Conservation (phyloP, 1,139 yeast species). For the Candida neerlandica region DNA sequence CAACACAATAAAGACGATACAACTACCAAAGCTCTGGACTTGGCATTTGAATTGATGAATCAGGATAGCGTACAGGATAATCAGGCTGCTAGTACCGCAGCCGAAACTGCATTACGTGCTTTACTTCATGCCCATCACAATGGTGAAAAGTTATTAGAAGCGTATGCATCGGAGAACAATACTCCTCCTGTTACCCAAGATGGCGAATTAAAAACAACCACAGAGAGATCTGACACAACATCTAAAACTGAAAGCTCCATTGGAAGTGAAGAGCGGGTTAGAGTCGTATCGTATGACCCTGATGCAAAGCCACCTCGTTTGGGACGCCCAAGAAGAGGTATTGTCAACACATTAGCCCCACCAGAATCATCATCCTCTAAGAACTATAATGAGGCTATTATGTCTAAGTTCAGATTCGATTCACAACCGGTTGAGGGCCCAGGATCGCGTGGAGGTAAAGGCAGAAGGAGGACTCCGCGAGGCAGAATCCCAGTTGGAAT, state of each 20-base stretch:
- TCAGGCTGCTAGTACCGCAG: slow-evolving; percentile 6
- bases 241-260: background rate
- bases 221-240: background rate
- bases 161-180: background rate
- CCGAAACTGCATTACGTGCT: slow-evolving; percentile 14
- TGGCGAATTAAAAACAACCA: background rate
- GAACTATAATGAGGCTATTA: slow-evolving; percentile 35
- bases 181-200: background rate
- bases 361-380: slow-evolving; percentile 31
- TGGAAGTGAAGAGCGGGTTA: slow-evolving; percentile 12
- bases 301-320: slow-evolving; percentile 32
- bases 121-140: slow-evolving; percentile 6
- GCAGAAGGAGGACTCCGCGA: slow-evolving; percentile 23
- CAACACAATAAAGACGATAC: background rate
- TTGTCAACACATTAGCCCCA: slow-evolving; percentile 21
- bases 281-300: slow-evolving; percentile 40
- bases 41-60: slow-evolving; percentile 2
- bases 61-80: slow-evolving; percentile 1
- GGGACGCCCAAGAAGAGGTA: slow-evolving; percentile 40
- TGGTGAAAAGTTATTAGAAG: slow-evolving; percentile 1
- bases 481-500: slow-evolving; percentile 24
- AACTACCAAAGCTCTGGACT: background rate
- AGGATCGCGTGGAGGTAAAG: slow-evolving; percentile 47
- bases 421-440: slow-evolving; percentile 44
- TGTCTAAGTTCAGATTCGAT: slow-evolving; percentile 42